Evolutionary conservation across 1,284 basidiomycete genomes (phyloP).

Genomic region (Rhodotorula sp.): DNA sequence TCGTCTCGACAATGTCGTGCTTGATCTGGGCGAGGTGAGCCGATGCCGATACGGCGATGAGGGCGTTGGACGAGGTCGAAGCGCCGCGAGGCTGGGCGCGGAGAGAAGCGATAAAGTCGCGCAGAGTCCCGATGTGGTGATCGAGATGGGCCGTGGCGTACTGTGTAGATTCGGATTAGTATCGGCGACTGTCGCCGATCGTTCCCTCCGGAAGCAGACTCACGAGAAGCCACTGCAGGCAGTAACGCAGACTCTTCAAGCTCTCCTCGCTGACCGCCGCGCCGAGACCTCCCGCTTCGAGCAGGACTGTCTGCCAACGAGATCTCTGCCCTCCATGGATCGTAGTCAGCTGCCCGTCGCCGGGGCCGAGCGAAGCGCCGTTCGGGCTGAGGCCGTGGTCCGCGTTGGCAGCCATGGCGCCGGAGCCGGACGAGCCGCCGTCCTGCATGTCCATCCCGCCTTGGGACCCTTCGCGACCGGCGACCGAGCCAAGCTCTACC

Average conservation of each 20-base stretch:
- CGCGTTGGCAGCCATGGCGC: not conserved
- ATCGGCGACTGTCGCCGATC: not conserved
- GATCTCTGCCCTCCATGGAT: constrained; percentile 56
- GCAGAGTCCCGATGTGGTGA: constrained; percentile 76
- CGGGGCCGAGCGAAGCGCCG: constrained; percentile 40
- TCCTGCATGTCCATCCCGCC: not conserved
- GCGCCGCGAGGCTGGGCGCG: constrained; percentile 46
- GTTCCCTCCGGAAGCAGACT: not conserved
- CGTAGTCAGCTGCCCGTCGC: constrained; percentile 32
- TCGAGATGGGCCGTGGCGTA: constrained; percentile 86
- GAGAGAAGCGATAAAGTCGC: constrained; percentile 73
- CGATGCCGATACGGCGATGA: constrained; percentile 59
- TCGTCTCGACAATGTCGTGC: constrained; percentile 77
- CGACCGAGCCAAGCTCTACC: not conserved
- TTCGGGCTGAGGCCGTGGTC: not conserved
- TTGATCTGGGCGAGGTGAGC: constrained; percentile 70
- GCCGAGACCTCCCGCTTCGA: constrained; percentile 79
- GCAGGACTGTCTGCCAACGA: constrained; percentile 76
- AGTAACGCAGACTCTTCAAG: constrained; percentile 81
- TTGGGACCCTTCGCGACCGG: not conserved
- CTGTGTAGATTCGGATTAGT: constrained; percentile 50
- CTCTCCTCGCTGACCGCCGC: constrained; percentile 86
- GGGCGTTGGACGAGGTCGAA: constrained; percentile 48
- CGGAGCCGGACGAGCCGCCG: not conserved
- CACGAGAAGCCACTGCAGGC: constrained; percentile 84